Evolutionary conservation across 2,329 filamentous ascomycete species (phyloP).

Genomic region (Chaetothyriales sp.): DNA sequence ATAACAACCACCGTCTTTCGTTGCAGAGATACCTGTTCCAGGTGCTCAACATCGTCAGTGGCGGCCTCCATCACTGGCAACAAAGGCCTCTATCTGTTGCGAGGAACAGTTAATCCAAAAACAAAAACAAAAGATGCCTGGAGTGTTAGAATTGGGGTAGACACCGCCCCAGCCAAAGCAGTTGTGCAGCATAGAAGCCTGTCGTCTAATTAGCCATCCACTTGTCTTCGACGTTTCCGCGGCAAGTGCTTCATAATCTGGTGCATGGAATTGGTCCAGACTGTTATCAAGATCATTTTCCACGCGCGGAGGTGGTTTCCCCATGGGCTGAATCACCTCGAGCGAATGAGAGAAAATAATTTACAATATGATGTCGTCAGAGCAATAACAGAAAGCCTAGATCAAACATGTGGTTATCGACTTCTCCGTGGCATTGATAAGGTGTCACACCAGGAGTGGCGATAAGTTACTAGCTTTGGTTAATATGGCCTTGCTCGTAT

Average conservation of each 20-base stretch:
- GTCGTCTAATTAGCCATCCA: background rate
- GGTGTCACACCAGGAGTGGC: background rate
- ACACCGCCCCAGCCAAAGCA: background rate
- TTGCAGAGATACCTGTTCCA: constrained; percentile 15
- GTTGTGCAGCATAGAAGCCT: background rate
- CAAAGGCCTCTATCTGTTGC: constrained; percentile 9
- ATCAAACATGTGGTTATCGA: background rate
- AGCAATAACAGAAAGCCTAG: background rate
- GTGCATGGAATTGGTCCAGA: background rate
- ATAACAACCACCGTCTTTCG: constrained; percentile 65
- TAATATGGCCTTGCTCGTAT: no score
- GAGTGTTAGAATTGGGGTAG: background rate
- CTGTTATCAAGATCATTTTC: background rate
- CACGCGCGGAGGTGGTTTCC: background rate
- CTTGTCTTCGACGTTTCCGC: background rate
- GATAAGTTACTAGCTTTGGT: no score
- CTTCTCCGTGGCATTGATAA: constrained; percentile 1
- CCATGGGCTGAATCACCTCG: background rate
- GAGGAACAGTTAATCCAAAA: no score
- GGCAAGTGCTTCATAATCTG: background rate
- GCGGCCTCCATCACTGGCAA: constrained; percentile 20
- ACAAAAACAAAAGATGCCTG: background rate
- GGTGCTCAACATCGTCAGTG: constrained; percentile 14
- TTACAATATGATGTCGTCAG: background rate
- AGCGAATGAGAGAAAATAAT: background rate